Percentiles rank a stretch among this genome's conserved stretches.
These are phyloP conservation scores for Glaciozyma antarctica DNA, from an alignment of 768 basidiomycete genomes.

Conservation along the genomic window DNA sequence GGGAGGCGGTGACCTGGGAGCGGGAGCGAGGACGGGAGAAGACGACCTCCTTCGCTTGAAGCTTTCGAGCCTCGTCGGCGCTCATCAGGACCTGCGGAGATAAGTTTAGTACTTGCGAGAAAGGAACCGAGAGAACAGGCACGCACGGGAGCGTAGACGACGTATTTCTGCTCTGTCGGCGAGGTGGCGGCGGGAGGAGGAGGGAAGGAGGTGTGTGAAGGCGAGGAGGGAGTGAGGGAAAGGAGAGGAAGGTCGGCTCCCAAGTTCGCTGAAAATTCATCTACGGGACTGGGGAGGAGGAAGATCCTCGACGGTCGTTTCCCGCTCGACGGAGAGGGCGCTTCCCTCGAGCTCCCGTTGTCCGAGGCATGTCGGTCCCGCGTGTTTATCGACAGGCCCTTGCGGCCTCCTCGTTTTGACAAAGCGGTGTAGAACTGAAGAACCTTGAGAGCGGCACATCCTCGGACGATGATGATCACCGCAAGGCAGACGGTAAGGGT, in stretches of 20 bases:
- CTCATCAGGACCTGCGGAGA: slow-evolving; percentile 18
- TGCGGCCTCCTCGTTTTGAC: no score
- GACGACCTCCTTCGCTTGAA: slow-evolving; percentile 16
- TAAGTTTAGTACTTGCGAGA: no score
- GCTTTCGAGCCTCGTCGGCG: slow-evolving; percentile 13
- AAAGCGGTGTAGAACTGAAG: no score
- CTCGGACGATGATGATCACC: neutral
- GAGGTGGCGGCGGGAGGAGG: neutral
- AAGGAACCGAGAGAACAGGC: neutral
- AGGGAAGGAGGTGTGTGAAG: slow-evolving; percentile 14
- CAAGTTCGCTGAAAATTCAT: neutral
- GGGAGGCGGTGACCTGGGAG: neutral
- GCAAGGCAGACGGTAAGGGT: neutral
- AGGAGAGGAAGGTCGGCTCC: slow-evolving; percentile 9
- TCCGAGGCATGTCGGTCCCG: neutral
- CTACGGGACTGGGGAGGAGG: slow-evolving; percentile 9
- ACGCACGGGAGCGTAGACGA: slow-evolving; percentile 25
- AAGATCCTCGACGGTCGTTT: slow-evolving; percentile 7
- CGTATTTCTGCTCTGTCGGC: neutral
- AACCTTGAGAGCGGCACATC: no score
- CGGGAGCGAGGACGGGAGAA: neutral
- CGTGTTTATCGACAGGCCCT: neutral
- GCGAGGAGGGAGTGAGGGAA: slow-evolving; percentile 13
- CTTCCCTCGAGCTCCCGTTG: neutral
- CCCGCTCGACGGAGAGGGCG: neutral